These are phyloP conservation scores for Mycothermus thermophilus DNA, from an alignment of 495 filamentous ascomycete species.

Conservation along the genomic window DNA sequence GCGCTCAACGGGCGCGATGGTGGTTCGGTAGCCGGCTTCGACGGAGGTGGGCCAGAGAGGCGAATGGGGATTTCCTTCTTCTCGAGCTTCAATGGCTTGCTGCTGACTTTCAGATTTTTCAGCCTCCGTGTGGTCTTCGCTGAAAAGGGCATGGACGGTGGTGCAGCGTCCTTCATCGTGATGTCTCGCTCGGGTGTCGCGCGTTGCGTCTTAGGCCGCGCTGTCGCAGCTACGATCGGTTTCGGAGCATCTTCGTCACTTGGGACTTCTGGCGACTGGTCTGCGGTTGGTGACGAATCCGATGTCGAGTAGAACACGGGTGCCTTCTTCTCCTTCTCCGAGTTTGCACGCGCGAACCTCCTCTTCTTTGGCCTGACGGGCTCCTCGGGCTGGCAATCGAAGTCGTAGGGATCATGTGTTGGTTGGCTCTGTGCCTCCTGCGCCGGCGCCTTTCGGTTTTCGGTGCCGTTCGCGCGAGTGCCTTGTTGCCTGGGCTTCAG, in stretches of 20 bases:
- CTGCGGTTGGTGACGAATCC: slow-evolving; percentile 14
- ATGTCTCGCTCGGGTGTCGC: slow-evolving; percentile 17
- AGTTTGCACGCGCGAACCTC: slow-evolving; percentile 13
- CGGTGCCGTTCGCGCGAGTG: slow-evolving; percentile 2
- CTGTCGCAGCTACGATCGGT: slow-evolving; percentile 3
- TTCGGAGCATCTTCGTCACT: slow-evolving; percentile 5
- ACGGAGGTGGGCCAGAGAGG: slow-evolving; percentile 13
- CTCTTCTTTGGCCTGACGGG: slow-evolving; percentile 13
- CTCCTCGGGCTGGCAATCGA: slow-evolving; percentile 10
- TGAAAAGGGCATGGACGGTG: slow-evolving; percentile 14
- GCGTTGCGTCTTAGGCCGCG: not conserved
- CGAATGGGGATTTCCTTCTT: slow-evolving; percentile 28
- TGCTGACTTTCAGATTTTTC: slow-evolving; percentile 13
- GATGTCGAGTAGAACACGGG: slow-evolving; percentile 16
- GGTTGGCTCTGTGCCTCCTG: slow-evolving; percentile 19
- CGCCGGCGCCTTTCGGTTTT: slow-evolving; percentile 1
- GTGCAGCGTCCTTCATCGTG: slow-evolving; percentile 8
- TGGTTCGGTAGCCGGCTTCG: slow-evolving; percentile 4
- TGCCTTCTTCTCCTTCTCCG: slow-evolving; percentile 11
- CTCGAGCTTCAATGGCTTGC: slow-evolving; percentile 3
- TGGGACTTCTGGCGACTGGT: slow-evolving; percentile 4
- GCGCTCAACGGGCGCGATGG: slow-evolving; percentile 3
- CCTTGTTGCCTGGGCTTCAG: slow-evolving; percentile 3
- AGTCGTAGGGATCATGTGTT: slow-evolving; percentile 6
- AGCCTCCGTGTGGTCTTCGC: slow-evolving; percentile 15